These are phyloP conservation scores for Forsythia suspensa DNA, from an alignment of 257 asterid species.

Conservation along the genomic window DNA sequence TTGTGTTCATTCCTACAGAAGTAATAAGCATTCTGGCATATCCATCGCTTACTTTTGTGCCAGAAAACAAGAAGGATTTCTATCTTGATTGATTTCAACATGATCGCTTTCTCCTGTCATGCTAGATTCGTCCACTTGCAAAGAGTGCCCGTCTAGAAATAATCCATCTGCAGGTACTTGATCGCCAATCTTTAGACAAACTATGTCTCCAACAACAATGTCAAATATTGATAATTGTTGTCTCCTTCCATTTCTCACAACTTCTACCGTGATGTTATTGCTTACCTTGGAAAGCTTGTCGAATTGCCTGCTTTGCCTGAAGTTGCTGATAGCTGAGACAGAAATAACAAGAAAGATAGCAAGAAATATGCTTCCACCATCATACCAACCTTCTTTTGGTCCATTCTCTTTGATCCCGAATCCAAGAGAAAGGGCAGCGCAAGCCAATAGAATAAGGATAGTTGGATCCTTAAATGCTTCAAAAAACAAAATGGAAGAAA, in stretches of 20 bases:
- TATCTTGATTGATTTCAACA: constrained; percentile 1
- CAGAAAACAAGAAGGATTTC: constrained; percentile 22
- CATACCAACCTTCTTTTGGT: constrained; percentile 28
- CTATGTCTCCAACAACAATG: constrained; percentile 20
- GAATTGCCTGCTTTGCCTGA: constrained; percentile 21
- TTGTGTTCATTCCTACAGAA: constrained; percentile 33
- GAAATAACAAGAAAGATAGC: constrained; percentile 30
- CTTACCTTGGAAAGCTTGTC: constrained; percentile 15
- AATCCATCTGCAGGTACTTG: constrained; percentile 33
- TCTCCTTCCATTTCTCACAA: constrained; percentile 19
- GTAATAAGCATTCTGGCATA: constrained; percentile 20
- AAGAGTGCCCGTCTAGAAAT: constrained; percentile 25
- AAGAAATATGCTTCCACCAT: constrained; percentile 30
- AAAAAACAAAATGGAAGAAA: constrained; percentile 13
- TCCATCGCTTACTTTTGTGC: constrained; percentile 26
- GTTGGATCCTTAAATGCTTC: constrained; percentile 26
- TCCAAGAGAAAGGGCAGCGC: constrained; percentile 32
- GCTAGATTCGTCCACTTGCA: constrained; percentile 30
- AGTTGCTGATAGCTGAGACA: constrained; percentile 25
- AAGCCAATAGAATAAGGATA: constrained; percentile 23
- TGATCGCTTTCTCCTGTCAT: constrained; percentile 32
- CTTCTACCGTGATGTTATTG: constrained; percentile 12
- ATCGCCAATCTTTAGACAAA: constrained; percentile 25
- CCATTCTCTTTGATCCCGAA: constrained; percentile 32
- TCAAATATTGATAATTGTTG: constrained; percentile 16